Percentiles rank a stretch among this genome's conserved stretches.
Conservation (phyloP, 306 rosid genomes). For the Inga leiocalycina region DNA sequence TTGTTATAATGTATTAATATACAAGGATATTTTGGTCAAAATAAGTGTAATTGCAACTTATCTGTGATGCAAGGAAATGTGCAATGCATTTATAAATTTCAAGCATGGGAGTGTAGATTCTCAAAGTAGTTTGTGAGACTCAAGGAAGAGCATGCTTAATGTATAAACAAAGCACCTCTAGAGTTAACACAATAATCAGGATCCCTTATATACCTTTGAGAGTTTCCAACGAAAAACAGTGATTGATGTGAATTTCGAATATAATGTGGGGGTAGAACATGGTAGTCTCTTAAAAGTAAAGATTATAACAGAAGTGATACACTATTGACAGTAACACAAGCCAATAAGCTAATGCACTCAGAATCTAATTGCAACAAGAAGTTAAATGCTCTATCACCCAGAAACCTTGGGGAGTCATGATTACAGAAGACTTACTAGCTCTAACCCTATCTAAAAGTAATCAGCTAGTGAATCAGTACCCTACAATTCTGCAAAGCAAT, state of each 20-base stretch:
- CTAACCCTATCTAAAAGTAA: background rate
- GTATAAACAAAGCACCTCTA: background rate
- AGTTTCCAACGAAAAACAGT: background rate
- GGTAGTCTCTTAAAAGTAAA: background rate
- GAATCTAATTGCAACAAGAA: background rate
- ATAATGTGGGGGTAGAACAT: background rate
- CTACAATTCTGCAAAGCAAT: background rate
- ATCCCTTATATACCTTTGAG: background rate
- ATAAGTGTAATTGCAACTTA: background rate
- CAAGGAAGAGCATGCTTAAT: background rate
- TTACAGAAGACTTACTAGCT: background rate
- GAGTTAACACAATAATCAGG: background rate
- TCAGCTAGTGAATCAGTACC: background rate
- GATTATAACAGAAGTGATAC: background rate
- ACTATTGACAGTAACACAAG: background rate
- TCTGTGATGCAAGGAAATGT: background rate
- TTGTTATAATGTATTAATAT: background rate
- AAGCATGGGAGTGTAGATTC: background rate
- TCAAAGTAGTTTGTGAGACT: background rate
- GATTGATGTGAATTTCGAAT: background rate
- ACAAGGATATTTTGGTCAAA: background rate
- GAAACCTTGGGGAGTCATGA: background rate
- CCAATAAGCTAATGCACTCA: background rate
- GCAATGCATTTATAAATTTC: background rate
- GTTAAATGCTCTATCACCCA: background rate